Evolutionary conservation across 2,329 filamentous ascomycete genomes (phyloP), one percentile per base, ranked within the genome.

Genomic region (Talaromyces sp.): DNA sequence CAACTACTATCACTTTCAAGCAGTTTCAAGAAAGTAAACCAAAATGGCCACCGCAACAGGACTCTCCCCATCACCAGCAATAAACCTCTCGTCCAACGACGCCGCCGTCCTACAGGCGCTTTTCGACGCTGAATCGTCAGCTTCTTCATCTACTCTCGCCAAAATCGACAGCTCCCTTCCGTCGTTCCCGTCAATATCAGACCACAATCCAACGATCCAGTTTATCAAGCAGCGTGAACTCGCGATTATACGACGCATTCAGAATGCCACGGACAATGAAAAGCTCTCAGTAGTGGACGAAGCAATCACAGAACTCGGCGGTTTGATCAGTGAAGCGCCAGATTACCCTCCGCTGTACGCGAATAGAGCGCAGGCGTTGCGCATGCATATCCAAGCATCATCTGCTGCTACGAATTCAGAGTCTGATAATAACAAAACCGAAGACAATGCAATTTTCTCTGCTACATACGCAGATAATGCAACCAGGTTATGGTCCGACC

Each of bases 271-370:
- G 55, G 42, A 14, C 64, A 68, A 33, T 67, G 65, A 4, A 18
- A 18, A 55, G n/a, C 18, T n/a, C n/a, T 33, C 30, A 9, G 27
- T 50, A 34, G 69, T 79, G 47, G 56, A 72, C 27, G 65, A 68
- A 3, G 71, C 76, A 5, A 70, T 81, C 18, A 59, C 67, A 4
- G 70, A 75, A 10, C 69, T 86, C 8, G 73, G 78, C 36, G 65
- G 65, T 1, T 72, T 85, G 5, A 76, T 85, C 56, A 57, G 64
- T 0, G 61, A 74, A 10, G 64, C 80, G 16, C 80, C 82, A 4
- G 69, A 71, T 7, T 87, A 86, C 63, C 81, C 84, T 1, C 81
- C 82, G 6, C 82, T 82, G 10, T 82, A 82, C 61, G 77, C 81
- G 56, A 86, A 87, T 64, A 79, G 83, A 51, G 85, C 85, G 2